Evolutionary conservation across 2,329 filamentous ascomycete genomes (phyloP).

Genomic region (Lachnellula cervina): DNA sequence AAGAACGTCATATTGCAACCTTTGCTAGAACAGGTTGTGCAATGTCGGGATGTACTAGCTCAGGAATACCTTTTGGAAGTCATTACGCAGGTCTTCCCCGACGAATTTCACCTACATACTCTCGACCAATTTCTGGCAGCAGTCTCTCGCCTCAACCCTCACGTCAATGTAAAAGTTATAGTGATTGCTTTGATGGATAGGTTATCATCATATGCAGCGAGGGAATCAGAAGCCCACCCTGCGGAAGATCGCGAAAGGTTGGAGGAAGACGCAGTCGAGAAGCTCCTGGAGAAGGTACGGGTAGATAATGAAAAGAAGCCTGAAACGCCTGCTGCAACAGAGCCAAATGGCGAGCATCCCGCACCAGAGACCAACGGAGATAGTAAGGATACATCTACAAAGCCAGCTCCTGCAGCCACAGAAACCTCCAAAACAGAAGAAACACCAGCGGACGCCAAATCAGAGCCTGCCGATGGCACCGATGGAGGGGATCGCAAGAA

Average conservation of each 20-base stretch:
- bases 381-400: conserved; percentile 19
- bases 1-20: conserved; percentile 85
- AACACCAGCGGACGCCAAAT: conserved; percentile 35
- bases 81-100: conserved; percentile 97
- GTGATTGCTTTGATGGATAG: conserved; percentile 98
- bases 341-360: conserved; percentile 30
- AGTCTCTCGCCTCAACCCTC: conserved; percentile 86
- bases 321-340: conserved; percentile 20
- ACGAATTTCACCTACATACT: conserved; percentile 96
- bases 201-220: conserved; percentile 87
- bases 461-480: conserved; percentile 15
- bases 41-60: conserved; percentile 92
- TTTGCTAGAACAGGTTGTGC: conserved; percentile 91
- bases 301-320: conserved; percentile 53
- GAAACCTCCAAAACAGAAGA: conserved; percentile 40
- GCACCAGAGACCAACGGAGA: conserved; percentile 34
- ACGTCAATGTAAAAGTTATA: conserved; percentile 97
- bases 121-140: conserved; percentile 92
- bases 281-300: conserved; percentile 72
- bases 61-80: conserved; percentile 98
- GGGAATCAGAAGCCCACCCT: conserved; percentile 70
- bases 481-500: conserved; percentile 39
- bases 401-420: conserved; percentile 34
- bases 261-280: conserved; percentile 78
- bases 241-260: conserved; percentile 67